Base-by-base conservation (phyloP, 345 rosid genomes). In the Euclidium syriacum region DNA sequence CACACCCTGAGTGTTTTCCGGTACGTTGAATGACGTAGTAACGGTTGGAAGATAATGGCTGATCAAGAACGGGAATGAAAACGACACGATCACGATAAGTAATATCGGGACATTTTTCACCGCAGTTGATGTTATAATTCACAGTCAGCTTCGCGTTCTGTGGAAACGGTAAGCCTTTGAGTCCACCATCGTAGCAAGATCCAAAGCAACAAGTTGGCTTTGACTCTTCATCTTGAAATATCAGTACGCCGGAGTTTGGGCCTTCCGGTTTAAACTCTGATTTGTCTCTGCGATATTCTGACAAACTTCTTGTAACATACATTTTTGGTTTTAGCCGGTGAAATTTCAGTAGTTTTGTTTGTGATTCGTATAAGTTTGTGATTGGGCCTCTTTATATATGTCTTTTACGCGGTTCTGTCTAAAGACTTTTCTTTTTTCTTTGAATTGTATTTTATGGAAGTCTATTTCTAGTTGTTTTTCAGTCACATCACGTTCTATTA, bases 211-310 rank as follows among this genome's bases (percentile, higher is more conserved):
- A 67, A 29, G 80, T 79, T 1, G 77, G 50, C 42, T 55, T 53
- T 0, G 80, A 69, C 44, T 78, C 85, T 70, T 85, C 84, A 14
- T 85, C 88, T 57, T 51, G 75, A 49, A 85, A 76, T 4, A 81
- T 80, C 5, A 85, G 35, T 18, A 77, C 48, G 2, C 86, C 91
- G 0, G 81, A 79, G 25, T 79, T 77, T 3, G 85, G 83, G 40
- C 83, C 88, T 22, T 76, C 86, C 1, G 85, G 75, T 9, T 72
- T 60, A 1, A 77, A 64, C 4, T 74, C 70, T 14, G 72, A 17
- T 33, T 78, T 71, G 66, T 15, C 19, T 11, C 52, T 80, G 39
- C 64, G 73, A 71, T 73, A 83, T 53, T 75, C 32, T n/a, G 85
- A 78, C 55, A 78, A 80, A 68, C 7, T 35, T 52, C 51, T 39